These are phyloP conservation scores for Gnomoniopsis smithogilvyi DNA, from an alignment of 2,329 filamentous ascomycete species.

Conservation along the genomic window DNA sequence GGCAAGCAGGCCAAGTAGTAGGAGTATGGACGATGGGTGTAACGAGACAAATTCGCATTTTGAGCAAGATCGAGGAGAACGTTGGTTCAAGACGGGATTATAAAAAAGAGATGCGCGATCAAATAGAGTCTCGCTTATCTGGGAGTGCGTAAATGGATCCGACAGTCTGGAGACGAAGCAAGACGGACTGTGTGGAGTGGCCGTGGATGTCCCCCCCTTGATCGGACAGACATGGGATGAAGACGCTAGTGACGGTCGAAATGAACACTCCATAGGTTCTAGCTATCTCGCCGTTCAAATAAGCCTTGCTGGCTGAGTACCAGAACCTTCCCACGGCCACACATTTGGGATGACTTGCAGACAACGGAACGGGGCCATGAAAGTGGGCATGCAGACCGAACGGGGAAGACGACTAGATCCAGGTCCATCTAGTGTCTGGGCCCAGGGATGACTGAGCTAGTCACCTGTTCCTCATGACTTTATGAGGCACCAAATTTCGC, in stretches of 20 bases:
- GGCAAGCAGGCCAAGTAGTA: background rate
- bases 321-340: background rate
- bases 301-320: background rate
- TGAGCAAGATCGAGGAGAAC: background rate
- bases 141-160: conserved; percentile 15
- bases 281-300: background rate
- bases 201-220: conserved; percentile 10
- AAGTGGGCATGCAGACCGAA: background rate
- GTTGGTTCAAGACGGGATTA: background rate
- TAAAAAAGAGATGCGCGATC: conserved; percentile 7
- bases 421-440: background rate
- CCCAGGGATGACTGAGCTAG: too few species aligned
- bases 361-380: background rate
- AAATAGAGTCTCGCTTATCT: conserved; percentile 18
- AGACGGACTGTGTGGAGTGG: conserved; percentile 9
- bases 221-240: conserved; percentile 14
- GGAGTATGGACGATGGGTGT: background rate
- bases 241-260: conserved; percentile 17
- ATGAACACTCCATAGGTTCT: background rate
- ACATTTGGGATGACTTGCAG: background rate
- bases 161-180: conserved; percentile 20
- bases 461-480: background rate
- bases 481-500: background rate
- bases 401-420: background rate
- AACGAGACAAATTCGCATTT: background rate